Evolutionary conservation across 2,329 filamentous ascomycete genomes (phyloP), one percentile per base, ranked within the genome.

Genomic region (Calonectria hongkongensis): DNA sequence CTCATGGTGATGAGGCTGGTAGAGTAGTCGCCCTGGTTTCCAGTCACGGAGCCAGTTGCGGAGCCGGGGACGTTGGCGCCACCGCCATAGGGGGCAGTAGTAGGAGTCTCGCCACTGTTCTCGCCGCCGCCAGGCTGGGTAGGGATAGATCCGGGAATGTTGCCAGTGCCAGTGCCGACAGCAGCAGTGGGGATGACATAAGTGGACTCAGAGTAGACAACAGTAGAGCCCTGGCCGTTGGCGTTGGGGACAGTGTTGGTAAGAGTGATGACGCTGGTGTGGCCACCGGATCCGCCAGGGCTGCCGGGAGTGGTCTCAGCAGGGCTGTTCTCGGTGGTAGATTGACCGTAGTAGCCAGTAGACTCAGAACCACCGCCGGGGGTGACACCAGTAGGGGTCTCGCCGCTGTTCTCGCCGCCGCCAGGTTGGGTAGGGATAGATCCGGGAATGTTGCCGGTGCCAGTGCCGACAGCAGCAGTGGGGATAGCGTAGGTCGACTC

Each of bases 1-100:
- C 66, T 72, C 58, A 72, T 30, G 66, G 70, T 72, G 62, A 69
- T 70, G n/a, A 70, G 67, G 45, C 67, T 66, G 39, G 71, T 70
- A 30, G 71, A 56, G 39, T 48, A 45, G 4, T 63, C 30, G 28
- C 66, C 70, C 9, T 66, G 45, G 4, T 64, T 36, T 2, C 54
- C 54, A 56, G 69, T 71, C 36, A 70, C 51, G 41, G 62, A 54
- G 45, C 62, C 70, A 56, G 69, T 71, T 27, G 66, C 51, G 41
- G 62, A 54, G 45, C 62, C 70, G 13, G 16, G 21, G 45, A 64
- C 43, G 28, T 15, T 43, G 25, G 67, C 45, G 30, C 54, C 36
- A 30, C 28, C 62, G 30, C 51, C 62, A 4, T 43, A 33, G 8
- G 45, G 45, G 27, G 54, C 67, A 39, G 8, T n/a, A 48, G 45